Conservation (phyloP, 257 asterid genomes). For the Solanum ahanhuiri region DNA sequence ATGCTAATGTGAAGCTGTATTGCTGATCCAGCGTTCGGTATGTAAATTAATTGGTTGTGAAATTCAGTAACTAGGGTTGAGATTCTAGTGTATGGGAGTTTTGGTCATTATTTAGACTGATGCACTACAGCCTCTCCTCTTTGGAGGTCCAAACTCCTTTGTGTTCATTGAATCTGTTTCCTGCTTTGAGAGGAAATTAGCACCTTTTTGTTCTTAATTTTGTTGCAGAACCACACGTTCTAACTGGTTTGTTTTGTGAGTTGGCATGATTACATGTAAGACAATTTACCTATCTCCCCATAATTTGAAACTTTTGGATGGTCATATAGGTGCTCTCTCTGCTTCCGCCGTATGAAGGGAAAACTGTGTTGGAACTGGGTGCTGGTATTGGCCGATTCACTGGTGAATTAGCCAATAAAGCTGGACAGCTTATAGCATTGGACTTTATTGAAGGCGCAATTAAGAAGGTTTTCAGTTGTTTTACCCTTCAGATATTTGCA, state of each 20-base stretch:
- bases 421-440: slow-evolving; percentile 61
- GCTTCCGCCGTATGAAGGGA: slow-evolving; percentile 79
- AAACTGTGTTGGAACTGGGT: slow-evolving; percentile 83
- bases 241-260: neutral
- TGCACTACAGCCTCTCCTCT: neutral
- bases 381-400: slow-evolving; percentile 99
- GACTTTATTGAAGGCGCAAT: slow-evolving; percentile 87
- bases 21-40: neutral
- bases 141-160: neutral
- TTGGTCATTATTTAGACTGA: neutral
- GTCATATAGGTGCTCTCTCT: slow-evolving; percentile 61
- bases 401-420: slow-evolving; percentile 67
- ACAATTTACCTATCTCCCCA: neutral
- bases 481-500: neutral
- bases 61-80: neutral
- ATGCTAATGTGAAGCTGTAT: neutral
- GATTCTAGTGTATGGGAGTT: neutral
- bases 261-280: neutral
- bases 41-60: neutral
- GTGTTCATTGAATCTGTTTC: neutral
- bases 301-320: neutral
- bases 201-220: neutral
- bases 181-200: neutral
- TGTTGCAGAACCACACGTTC: neutral
- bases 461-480: slow-evolving; percentile 46